These are phyloP conservation scores for Monilinia polystroma DNA, from an alignment of 2,329 filamentous ascomycete species.

Conservation along the genomic window DNA sequence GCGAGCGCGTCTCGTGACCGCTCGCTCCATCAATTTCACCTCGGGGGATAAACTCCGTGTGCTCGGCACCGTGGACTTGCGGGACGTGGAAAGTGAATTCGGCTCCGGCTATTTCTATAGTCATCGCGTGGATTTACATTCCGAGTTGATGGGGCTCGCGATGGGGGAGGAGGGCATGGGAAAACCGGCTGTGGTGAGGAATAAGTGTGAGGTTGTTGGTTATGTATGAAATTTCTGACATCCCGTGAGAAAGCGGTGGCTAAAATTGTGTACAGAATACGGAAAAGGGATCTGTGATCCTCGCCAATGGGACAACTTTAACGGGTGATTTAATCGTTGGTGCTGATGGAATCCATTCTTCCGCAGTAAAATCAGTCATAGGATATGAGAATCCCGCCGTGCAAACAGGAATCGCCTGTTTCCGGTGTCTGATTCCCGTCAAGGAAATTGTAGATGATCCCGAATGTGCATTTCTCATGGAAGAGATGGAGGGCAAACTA, in stretches of 20 bases:
- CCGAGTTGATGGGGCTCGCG: slow-evolving; percentile 50
- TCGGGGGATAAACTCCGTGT: slow-evolving; percentile 25
- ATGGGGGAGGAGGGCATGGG: slow-evolving; percentile 42
- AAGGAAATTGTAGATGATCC: slow-evolving; percentile 41
- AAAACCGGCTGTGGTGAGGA: slow-evolving; percentile 43
- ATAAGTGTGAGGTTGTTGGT: slow-evolving; percentile 44
- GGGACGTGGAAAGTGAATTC: slow-evolving; percentile 25
- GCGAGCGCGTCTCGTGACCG: slow-evolving; percentile 41
- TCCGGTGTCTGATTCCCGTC: slow-evolving; percentile 31
- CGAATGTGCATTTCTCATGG: slow-evolving; percentile 39
- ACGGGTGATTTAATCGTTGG: slow-evolving; percentile 53
- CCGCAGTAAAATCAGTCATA: not conserved
- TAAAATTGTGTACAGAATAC: slow-evolving; percentile 19
- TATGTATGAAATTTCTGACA: slow-evolving; percentile 23
- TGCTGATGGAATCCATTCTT: slow-evolving; percentile 51
- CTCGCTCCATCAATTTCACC: slow-evolving; percentile 42
- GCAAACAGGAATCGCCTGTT: slow-evolving; percentile 30
- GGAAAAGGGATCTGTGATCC: slow-evolving; percentile 43
- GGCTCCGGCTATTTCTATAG: slow-evolving; percentile 51
- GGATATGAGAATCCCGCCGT: slow-evolving; percentile 11
- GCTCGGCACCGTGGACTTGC: slow-evolving; percentile 26
- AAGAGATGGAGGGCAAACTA: slow-evolving; percentile 31
- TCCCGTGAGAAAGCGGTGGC: not conserved
- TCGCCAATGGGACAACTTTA: slow-evolving; percentile 47
- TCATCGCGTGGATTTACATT: slow-evolving; percentile 55